These are phyloP conservation scores for Chlamydomonas schloesseri DNA, from an alignment of 139 green algal species.

Conservation along the genomic window DNA sequence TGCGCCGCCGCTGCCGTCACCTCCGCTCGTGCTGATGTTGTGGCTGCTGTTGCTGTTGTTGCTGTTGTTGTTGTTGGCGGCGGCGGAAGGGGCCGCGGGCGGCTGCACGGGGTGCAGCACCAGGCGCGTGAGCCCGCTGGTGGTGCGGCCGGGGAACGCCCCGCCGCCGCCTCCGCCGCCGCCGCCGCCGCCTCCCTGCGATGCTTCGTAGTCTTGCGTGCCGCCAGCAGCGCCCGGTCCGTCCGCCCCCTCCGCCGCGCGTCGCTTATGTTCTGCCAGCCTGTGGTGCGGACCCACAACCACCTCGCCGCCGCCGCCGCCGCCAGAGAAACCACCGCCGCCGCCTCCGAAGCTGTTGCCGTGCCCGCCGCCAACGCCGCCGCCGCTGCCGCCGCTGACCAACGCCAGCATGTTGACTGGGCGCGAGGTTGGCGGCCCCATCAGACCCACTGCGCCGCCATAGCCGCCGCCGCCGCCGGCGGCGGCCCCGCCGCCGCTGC, in stretches of 20 bases:
- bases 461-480: no score
- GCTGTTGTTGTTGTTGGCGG: no score
- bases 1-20: background rate
- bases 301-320: background rate
- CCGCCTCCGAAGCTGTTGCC: background rate
- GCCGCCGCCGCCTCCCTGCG: background rate
- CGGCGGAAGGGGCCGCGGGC: no score
- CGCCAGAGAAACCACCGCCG: background rate
- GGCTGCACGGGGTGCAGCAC: conserved; percentile 36
- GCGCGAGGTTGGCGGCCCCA: background rate
- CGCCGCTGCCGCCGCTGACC: background rate
- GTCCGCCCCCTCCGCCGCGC: background rate
- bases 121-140: conserved; percentile 29
- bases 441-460: no score
- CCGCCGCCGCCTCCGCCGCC: no score
- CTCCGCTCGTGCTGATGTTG: no score
- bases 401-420: conserved; percentile 4
- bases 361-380: background rate
- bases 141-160: background rate
- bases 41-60: no score
- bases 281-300: conserved; percentile 15
- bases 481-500: background rate
- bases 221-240: no score
- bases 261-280: conserved; percentile 14
- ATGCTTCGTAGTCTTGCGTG: background rate